Base-by-base conservation (phyloP, 768 basidiomycete genomes). In the Rubroboletus pulcherrimus region DNA sequence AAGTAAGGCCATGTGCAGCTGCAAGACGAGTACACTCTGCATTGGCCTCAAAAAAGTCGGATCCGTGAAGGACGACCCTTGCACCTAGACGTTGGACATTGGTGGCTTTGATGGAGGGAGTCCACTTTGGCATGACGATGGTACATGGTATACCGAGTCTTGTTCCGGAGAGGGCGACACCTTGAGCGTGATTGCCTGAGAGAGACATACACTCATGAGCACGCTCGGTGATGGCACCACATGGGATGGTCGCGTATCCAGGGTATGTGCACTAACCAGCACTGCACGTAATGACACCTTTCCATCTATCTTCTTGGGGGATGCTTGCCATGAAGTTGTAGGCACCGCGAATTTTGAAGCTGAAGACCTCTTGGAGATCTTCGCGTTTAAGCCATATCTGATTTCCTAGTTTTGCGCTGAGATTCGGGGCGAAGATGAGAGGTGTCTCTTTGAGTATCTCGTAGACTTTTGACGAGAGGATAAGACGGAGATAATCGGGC, bases 311-410 rank as follows among this genome's bases (percentile, higher is more conserved):
- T 53, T 94, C 92, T 33, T 89, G 86, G 8, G 78, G 77, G 35
- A 99, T 77, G 71, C 82, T 81, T 21, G 92, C 92, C 96, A 99
- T 99, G 65, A 97, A 91, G 72, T 99, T 99, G 77, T 97, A 99
- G 33, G 97, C 97, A 24, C 97, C 97, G 5, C 97, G 81, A 45
- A 98, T 94, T 70, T 99, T 99, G 85, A 99, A 99, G 70, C 92
- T 95, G 71, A 99, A 99, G 19, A 99, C 97, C 66, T 93, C 88
- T 44, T 98, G 96, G 3, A 97, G 80, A 66, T 99, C 97, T 72
- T 99, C 97, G 26, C 97, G 84, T 74, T 99, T 99, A 55, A 99
- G 82, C 85, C 88, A 95, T 72, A 99, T 89, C 62, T 95, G 83
- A 68, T 93, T 93, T 1, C 97, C 97, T 1, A 98, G 78, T 58